A percentile compares a stretch with the other conserved stretches of the same genome.
These are phyloP conservation scores for Danielozyma ontarioensis DNA, from an alignment of 805 yeast genomes.

Conservation along the genomic window DNA sequence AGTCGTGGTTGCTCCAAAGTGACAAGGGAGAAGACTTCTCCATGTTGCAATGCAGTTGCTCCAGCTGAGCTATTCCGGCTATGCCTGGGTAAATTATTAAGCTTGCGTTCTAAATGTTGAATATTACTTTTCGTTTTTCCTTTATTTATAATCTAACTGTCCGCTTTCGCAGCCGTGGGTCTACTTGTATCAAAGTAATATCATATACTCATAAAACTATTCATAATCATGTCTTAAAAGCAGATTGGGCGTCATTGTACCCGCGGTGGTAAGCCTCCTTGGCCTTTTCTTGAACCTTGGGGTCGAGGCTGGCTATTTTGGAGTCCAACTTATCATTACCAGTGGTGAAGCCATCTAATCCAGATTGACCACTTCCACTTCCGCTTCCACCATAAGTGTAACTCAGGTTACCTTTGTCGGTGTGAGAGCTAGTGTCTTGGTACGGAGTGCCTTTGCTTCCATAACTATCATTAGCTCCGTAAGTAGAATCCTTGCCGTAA, in stretches of 20 bases:
- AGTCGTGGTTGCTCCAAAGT: slow-evolving; percentile 46
- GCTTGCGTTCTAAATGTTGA: background rate
- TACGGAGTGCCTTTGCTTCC: slow-evolving; percentile 1
- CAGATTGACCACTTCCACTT: slow-evolving; percentile 9
- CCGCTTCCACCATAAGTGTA: slow-evolving; percentile 2
- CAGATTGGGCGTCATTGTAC: slow-evolving; percentile 30
- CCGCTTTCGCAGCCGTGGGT: too few species aligned
- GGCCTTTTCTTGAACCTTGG: slow-evolving; percentile 31
- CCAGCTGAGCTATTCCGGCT: slow-evolving; percentile 25
- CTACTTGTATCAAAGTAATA: too few species aligned
- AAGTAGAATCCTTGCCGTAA: slow-evolving; percentile 2
- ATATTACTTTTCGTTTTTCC: too few species aligned
- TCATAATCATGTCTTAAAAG: slow-evolving; percentile 13
- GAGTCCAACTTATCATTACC: slow-evolving; percentile 32
- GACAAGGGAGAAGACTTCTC: slow-evolving; percentile 47
- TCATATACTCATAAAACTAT: background rate
- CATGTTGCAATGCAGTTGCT: slow-evolving; percentile 76
- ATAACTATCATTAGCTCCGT: slow-evolving; percentile 1
- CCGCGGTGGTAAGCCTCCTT: slow-evolving; percentile 37
- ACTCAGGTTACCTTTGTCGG: slow-evolving; percentile 3
- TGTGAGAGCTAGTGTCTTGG: slow-evolving; percentile 2
- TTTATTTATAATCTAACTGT: too few species aligned
- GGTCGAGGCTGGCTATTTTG: slow-evolving; percentile 30
- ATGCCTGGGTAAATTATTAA: background rate
- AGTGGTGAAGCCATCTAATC: too few species aligned